A percentile compares a stretch with the other conserved stretches of the same genome.
Evolutionary conservation across 345 rosid genomes (phyloP).

Genomic region (Salix caprea): DNA sequence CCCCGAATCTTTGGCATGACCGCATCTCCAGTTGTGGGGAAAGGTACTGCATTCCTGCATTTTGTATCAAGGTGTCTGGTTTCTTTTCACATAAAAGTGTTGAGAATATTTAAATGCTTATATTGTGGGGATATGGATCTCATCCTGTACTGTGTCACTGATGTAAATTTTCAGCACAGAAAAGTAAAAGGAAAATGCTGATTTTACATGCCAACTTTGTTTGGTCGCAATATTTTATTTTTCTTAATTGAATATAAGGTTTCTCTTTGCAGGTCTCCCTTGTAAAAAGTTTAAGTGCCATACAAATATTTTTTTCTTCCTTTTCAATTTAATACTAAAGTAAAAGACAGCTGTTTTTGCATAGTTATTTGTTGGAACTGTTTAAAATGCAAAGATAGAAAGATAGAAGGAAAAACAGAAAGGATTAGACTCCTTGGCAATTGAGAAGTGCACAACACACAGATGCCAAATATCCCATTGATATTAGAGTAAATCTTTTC

Average conservation of each 20-base stretch:
- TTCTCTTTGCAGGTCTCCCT: background rate
- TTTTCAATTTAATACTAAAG: background rate
- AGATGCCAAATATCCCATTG: background rate
- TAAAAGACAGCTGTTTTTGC: background rate
- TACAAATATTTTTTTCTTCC: background rate
- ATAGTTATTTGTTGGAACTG: background rate
- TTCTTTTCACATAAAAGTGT: background rate
- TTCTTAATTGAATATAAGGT: too few relatives aligned
- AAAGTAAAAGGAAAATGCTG: too few relatives aligned
- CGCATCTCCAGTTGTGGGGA: constrained; percentile 90
- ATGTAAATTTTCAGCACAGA: too few relatives aligned
- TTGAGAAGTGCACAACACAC: background rate
- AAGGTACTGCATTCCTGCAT: constrained; percentile 47
- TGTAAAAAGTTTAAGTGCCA: background rate
- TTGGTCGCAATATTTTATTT: too few relatives aligned
- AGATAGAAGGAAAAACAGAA: background rate
- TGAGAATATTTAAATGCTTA: background rate
- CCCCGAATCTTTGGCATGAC: constrained; percentile 99
- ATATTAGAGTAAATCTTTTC: background rate
- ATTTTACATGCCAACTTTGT: too few relatives aligned
- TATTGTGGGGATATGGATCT: too few relatives aligned
- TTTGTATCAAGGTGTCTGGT: constrained; percentile 3
- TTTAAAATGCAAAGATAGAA: background rate
- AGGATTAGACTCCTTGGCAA: background rate
- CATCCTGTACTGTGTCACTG: too few relatives aligned